phyloP scores from a whole-genome alignment of 2,329 filamentous ascomycete species.

The Oidium heveae region DNA sequence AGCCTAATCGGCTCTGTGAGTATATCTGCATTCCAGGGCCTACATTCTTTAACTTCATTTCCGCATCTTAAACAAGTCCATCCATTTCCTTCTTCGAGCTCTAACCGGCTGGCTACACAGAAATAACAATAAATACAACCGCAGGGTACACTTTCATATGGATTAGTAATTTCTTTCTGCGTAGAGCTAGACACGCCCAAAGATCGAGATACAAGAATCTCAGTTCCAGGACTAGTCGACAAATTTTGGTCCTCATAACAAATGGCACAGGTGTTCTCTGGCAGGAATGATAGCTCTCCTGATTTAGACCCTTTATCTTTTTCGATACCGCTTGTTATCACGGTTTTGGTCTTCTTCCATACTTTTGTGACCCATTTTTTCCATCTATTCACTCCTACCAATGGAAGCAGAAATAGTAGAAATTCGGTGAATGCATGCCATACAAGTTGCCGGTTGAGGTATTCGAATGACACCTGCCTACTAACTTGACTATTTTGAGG shows the following conservation, averaged over 20 bases:
- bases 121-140: slow-evolving; percentile 91
- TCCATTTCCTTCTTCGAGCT: slow-evolving; percentile 80
- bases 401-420: slow-evolving; percentile 80
- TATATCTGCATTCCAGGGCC: slow-evolving; percentile 79
- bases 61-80: slow-evolving; percentile 84
- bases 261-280: slow-evolving; percentile 84
- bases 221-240: slow-evolving; percentile 41
- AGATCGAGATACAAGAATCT: slow-evolving; percentile 45
- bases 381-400: slow-evolving; percentile 91
- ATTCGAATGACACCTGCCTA: slow-evolving; percentile 89
- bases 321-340: slow-evolving; percentile 26
- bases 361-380: slow-evolving; percentile 63
- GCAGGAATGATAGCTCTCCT: slow-evolving; percentile 64
- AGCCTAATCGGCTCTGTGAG: slow-evolving; percentile 26
- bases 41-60: slow-evolving; percentile 58
- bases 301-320: slow-evolving; percentile 27
- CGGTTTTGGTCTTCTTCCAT: slow-evolving; percentile 57
- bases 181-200: slow-evolving; percentile 64
- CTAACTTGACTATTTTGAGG: slow-evolving; percentile 66
- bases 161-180: slow-evolving; percentile 85
- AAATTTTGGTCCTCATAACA: slow-evolving; percentile 89
- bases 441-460: slow-evolving; percentile 86
- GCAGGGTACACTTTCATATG: slow-evolving; percentile 75
- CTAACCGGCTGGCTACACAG: slow-evolving; percentile 71
- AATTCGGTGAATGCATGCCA: slow-evolving; percentile 99